Evolutionary conservation across 208 protist genomes (phyloP).

Genomic region (Acanthamoeba triangularis): DNA sequence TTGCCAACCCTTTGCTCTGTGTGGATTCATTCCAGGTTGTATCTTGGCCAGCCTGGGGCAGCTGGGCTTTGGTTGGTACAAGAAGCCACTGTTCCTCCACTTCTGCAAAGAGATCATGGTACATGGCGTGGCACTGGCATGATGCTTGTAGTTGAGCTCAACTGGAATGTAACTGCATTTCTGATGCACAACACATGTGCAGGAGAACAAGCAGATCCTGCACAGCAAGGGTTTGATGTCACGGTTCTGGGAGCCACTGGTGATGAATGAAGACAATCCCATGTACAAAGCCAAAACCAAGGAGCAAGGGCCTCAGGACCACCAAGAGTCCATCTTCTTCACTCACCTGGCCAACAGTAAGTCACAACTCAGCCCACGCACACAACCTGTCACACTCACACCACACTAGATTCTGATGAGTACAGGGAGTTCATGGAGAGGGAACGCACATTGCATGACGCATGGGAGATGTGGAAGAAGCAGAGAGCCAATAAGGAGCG

Average conservation of each 20-base stretch:
- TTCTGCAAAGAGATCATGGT: slow-evolving; percentile 42
- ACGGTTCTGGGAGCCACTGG: neutral
- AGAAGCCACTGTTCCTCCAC: neutral
- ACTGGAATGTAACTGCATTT: too few relatives aligned
- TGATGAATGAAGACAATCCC: neutral
- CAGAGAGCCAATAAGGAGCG: slow-evolving; percentile 3
- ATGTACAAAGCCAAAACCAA: neutral
- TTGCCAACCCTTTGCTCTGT: neutral
- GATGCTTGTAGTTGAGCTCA: neutral
- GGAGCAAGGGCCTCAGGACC: slow-evolving; percentile 37
- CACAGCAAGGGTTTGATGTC: neutral
- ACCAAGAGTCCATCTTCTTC: slow-evolving; percentile 55
- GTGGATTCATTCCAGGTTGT: neutral
- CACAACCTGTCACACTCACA: neutral
- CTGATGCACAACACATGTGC: neutral
- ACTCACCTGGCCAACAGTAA: neutral
- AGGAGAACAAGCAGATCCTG: slow-evolving; percentile 46
- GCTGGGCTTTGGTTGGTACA: slow-evolving; percentile 59
- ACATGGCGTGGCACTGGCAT: neutral
- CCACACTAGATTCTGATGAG: neutral
- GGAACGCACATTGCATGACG: neutral
- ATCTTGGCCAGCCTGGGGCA: slow-evolving; percentile 29
- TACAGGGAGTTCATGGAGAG: slow-evolving; percentile 1
- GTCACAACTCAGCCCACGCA: neutral
- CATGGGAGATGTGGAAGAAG: slow-evolving; percentile 14